Percentiles rank a stretch among this genome's conserved stretches.
These are phyloP conservation scores for Carex cristatella DNA, from an alignment of 176 grass and related monocot species.

Conservation along the genomic window DNA sequence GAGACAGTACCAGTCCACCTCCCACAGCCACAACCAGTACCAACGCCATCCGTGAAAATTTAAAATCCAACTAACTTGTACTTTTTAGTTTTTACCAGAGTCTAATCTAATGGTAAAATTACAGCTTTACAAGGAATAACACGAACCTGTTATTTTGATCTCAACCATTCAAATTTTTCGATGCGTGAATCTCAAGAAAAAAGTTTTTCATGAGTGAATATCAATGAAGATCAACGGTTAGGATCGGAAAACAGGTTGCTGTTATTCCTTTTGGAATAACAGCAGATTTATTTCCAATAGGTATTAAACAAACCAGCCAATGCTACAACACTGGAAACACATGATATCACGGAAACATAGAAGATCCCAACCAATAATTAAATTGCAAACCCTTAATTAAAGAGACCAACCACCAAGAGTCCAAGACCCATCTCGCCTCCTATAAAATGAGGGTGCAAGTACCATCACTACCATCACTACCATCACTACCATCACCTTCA, in stretches of 20 bases:
- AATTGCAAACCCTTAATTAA: slow-evolving; percentile 17
- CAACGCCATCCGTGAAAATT: not conserved
- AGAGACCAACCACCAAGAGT: slow-evolving; percentile 2
- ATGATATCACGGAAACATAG: not conserved
- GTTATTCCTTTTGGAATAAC: no score
- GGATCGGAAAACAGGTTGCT: no score
- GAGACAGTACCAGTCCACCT: not conserved
- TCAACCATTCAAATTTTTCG: no score
- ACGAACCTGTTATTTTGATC: no score
- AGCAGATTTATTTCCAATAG: no score
- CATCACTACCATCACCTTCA: not conserved
- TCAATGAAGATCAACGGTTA: no score
- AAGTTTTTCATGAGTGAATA: no score
- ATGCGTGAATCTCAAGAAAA: no score
- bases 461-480: not conserved
- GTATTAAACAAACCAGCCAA: not conserved
- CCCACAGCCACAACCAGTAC: not conserved
- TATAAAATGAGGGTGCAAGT: not conserved
- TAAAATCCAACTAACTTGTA: not conserved
- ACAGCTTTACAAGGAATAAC: not conserved
- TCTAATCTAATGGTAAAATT: not conserved
- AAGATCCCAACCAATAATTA: slow-evolving; percentile 5
- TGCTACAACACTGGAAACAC: not conserved
- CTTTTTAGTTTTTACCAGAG: not conserved
- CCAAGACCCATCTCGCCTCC: not conserved